Conservation (phyloP, 495 filamentous ascomycete genomes). For the Penicillium subrubescens region DNA sequence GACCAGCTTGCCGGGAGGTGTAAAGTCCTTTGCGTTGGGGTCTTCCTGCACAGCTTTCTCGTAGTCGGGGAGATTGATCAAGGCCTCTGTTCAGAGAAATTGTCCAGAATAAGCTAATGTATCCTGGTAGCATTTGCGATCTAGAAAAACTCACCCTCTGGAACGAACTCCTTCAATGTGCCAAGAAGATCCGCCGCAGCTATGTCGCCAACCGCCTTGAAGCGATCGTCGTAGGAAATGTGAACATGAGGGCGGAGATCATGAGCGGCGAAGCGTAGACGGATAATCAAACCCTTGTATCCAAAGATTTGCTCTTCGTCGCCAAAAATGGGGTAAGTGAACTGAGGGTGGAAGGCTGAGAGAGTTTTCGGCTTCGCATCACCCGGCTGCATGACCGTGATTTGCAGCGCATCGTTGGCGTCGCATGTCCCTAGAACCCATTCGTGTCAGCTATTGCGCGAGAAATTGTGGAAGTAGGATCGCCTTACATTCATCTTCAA, state of each 20-base stretch:
- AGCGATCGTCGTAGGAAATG: slow-evolving; percentile 72
- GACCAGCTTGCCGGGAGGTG: slow-evolving; percentile 59
- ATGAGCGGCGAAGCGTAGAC: slow-evolving; percentile 76
- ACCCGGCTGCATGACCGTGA: slow-evolving; percentile 67
- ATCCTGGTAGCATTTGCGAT: neutral
- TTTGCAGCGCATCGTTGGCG: slow-evolving; percentile 71
- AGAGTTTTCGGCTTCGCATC: slow-evolving; percentile 57
- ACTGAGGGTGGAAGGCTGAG: slow-evolving; percentile 75
- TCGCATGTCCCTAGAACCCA: slow-evolving; percentile 65
- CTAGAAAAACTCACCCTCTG: slow-evolving; percentile 53
- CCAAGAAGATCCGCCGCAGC: slow-evolving; percentile 67
- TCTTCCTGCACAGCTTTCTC: slow-evolving; percentile 58
- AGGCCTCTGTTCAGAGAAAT: slow-evolving; percentile 52
- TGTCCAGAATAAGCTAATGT: neutral
- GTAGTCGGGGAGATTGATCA: slow-evolving; percentile 60
- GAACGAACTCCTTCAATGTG: slow-evolving; percentile 66
- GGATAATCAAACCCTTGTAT: slow-evolving; percentile 76
- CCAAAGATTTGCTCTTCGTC: slow-evolving; percentile 90
- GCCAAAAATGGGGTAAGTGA: slow-evolving; percentile 91
- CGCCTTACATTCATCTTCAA: slow-evolving; percentile 54
- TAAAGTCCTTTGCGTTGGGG: slow-evolving; percentile 56
- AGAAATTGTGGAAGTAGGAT: neutral
- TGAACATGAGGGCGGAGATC: slow-evolving; percentile 76
- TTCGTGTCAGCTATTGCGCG: slow-evolving; percentile 8
- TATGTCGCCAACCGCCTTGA: slow-evolving; percentile 70